A percentile compares a stretch with the other conserved stretches of the same genome.
Evolutionary conservation across 2,329 filamentous ascomycete species (phyloP).

Genomic region (Didymella lethalis): DNA sequence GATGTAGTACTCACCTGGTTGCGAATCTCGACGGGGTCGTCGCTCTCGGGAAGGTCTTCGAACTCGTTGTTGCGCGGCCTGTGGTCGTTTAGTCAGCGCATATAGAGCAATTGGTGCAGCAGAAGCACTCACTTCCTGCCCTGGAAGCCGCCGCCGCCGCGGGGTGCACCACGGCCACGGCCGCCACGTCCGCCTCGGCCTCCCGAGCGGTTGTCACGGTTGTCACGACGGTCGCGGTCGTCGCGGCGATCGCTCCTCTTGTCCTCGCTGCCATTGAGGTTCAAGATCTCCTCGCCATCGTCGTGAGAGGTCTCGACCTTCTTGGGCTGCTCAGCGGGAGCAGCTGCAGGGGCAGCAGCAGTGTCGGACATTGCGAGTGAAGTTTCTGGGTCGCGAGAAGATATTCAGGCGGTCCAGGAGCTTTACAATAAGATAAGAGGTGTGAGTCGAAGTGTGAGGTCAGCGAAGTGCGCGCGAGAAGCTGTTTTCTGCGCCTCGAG

Average conservation of each 20-base stretch:
- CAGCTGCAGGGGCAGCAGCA: slow-evolving; percentile 13
- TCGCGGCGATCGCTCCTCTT: slow-evolving; percentile 26
- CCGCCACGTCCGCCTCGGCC: slow-evolving; percentile 22
- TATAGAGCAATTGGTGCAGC: not conserved
- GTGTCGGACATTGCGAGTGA: slow-evolving; percentile 25
- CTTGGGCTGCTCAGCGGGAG: slow-evolving; percentile 30
- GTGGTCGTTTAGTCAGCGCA: slow-evolving; percentile 27
- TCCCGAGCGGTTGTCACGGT: slow-evolving; percentile 10
- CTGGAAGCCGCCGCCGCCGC: slow-evolving; percentile 30
- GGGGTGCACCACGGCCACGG: slow-evolving; percentile 23
- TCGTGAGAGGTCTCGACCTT: slow-evolving; percentile 11
- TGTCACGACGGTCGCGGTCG: slow-evolving; percentile 20
- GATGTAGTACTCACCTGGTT: slow-evolving; percentile 69
- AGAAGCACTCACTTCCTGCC: slow-evolving; percentile 27
- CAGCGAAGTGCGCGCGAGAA: not conserved
- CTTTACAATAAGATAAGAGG: not conserved
- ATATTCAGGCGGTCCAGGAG: not conserved
- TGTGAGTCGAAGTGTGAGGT: not conserved
- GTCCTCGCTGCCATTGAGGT: slow-evolving; percentile 28
- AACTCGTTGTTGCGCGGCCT: slow-evolving; percentile 43
- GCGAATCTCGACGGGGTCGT: slow-evolving; percentile 81
- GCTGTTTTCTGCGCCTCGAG: slow-evolving; percentile 1
- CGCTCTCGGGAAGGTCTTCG: slow-evolving; percentile 69
- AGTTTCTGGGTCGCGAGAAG: not conserved
- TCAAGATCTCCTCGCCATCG: slow-evolving; percentile 31